These are phyloP conservation scores for Diutina rugosa DNA, from an alignment of 1,139 yeast species.

Conservation along the genomic window DNA sequence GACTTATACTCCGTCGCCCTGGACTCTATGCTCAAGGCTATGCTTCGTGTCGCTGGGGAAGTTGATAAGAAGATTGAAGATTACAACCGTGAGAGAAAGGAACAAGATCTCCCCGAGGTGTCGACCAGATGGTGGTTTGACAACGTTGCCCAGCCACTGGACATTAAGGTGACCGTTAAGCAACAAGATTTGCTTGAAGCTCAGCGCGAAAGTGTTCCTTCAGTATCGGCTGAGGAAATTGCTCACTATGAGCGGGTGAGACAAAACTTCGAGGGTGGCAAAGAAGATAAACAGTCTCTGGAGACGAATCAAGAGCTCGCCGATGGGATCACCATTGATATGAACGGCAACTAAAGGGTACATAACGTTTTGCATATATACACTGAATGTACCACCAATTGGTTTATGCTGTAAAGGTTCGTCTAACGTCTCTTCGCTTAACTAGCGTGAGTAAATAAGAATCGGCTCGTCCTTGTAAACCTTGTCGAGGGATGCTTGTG, in stretches of 20 bases:
- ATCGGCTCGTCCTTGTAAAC: too few species aligned
- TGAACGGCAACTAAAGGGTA: not conserved
- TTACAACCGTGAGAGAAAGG: constrained; percentile 27
- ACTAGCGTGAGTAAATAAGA: too few species aligned
- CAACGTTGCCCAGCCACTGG: constrained; percentile 55
- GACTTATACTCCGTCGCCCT: constrained; percentile 93
- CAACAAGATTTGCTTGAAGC: constrained; percentile 70
- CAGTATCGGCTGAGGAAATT: constrained; percentile 81
- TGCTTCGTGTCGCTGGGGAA: constrained; percentile 74
- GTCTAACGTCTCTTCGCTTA: not conserved
- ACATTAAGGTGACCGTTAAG: constrained; percentile 55
- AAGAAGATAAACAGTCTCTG: constrained; percentile 5
- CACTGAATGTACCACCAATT: not conserved
- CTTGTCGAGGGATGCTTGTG: not conserved
- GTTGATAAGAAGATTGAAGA: constrained; percentile 54
- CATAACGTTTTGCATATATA: not conserved
- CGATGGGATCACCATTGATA: not conserved
- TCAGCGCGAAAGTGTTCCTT: constrained; percentile 57
- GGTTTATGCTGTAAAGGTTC: not conserved
- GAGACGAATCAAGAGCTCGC: not conserved
- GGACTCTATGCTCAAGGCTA: constrained; percentile 90
- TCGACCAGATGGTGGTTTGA: constrained; percentile 90
- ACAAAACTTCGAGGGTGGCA: constrained; percentile 59
- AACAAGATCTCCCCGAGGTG: constrained; percentile 22
- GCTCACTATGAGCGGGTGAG: constrained; percentile 69